Base-by-base conservation (phyloP, 805 yeast genomes). In the Hanseniaspora guilliermondii region DNA sequence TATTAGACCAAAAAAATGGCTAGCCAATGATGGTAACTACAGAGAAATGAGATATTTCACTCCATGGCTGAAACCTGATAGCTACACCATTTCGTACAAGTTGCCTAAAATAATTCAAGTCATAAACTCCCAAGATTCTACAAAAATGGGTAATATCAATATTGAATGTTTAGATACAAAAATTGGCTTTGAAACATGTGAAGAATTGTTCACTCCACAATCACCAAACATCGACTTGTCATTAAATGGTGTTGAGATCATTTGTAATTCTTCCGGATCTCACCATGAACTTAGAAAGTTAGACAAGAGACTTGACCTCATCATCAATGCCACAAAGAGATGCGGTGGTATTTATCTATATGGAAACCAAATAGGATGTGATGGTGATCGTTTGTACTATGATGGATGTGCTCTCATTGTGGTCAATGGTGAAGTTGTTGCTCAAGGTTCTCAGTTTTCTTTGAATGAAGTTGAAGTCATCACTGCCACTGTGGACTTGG, bases 161-260 rank as follows among this genome's bases (percentile, higher is more conserved):
- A 72, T 93, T 44, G 79, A 84, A 52, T 85, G 96, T 0, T 65
- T 79, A 56, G 97, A 89, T 62, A 87, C 97, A 0, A 82, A 84
- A 44, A 75, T 93, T 55, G 99, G 99, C n/a, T 87, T 91, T 45
- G 99, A 93, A 68, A 94, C 99, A 0, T 93, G 99, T 68, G 99
- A 93, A 67, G 99, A 93, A 68, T 73, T 93, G 56, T 93, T 93
- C 68, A 93, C 99, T 0, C 98, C 99, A 1, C 83, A 87, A 59
- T 82, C 96, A 3, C 98, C 99, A 3, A 96, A 91, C 67, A 85
- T 93, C 55, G 79, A 80, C 19, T 82, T 91, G 87, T 78, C 96
- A 0, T 71, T 93, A 35, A 97, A 88, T 67, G 99, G 99, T 42
- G 95, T 91, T n/a, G 99, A 93, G 68, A 89, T 93, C 62, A 76